These are phyloP conservation scores for Aureobasidium sp. DNA, from an alignment of 2,329 filamentous ascomycete species.

Conservation along the genomic window DNA sequence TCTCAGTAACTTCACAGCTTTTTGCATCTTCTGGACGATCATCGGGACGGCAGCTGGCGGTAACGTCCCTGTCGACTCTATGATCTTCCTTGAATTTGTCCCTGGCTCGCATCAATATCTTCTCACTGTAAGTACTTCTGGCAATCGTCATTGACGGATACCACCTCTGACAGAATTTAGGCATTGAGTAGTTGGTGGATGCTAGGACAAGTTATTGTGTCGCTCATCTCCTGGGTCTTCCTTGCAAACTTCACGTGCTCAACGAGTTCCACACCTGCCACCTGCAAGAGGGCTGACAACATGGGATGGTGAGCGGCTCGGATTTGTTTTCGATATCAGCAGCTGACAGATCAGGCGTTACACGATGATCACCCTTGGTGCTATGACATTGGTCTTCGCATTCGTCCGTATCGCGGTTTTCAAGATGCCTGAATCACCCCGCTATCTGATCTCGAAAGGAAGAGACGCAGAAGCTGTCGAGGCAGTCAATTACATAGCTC, in stretches of 20 bases:
- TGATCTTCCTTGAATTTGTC: constrained; percentile 76
- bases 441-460: constrained; percentile 22
- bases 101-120: constrained; percentile 67
- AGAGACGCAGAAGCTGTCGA: constrained; percentile 44
- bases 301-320: constrained; percentile 70
- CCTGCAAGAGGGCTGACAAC: constrained; percentile 45
- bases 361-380: not conserved
- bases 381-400: constrained; percentile 63
- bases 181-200: constrained; percentile 54
- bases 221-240: constrained; percentile 66
- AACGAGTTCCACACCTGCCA: constrained; percentile 21
- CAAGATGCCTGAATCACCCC: constrained; percentile 23
- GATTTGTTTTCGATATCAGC: constrained; percentile 59
- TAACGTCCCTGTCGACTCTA: constrained; percentile 71
- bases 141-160: constrained; percentile 27
- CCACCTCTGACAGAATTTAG: not conserved
- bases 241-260: constrained; percentile 59
- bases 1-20: constrained; percentile 56
- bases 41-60: constrained; percentile 38
- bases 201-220: constrained; percentile 67
- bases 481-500: constrained; percentile 52
- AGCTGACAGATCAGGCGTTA: not conserved
- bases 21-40: constrained; percentile 26
- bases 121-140: constrained; percentile 70
- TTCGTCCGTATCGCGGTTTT: constrained; percentile 66